A percentile compares a stretch with the other conserved stretches of the same genome.
These are phyloP conservation scores for Blastomyces silverae DNA, from an alignment of 2,329 filamentous ascomycete species.

Conservation along the genomic window DNA sequence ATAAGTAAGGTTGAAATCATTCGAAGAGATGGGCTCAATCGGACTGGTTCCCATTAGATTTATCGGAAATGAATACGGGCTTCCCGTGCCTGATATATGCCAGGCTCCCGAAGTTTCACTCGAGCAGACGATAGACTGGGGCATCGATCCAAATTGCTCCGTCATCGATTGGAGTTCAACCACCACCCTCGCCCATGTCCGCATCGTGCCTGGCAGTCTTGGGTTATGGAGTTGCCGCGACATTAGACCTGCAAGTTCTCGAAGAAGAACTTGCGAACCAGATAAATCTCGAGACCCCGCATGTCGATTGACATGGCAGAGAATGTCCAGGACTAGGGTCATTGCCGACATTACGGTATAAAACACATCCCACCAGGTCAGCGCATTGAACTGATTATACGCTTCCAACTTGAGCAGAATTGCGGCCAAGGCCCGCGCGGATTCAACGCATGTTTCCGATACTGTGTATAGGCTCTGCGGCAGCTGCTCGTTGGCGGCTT, in stretches of 20 bases:
- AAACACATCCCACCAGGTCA: constrained; percentile 10
- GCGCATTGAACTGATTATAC: constrained; percentile 5
- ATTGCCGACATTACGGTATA: constrained; percentile 7
- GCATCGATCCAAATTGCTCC: neutral
- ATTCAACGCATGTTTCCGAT: constrained; percentile 10
- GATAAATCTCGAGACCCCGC: neutral
- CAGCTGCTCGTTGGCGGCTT: neutral
- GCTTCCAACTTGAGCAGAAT: constrained; percentile 2
- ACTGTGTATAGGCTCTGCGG: constrained; percentile 5
- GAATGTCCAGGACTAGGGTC: neutral
- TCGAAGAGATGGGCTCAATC: neutral
- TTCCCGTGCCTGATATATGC: neutral
- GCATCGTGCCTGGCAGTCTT: constrained; percentile 5
- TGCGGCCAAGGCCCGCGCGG: neutral
- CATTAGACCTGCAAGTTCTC: constrained; percentile 2
- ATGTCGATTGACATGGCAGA: neutral
- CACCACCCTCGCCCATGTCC: constrained; percentile 3
- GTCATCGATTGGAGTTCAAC: neutral
- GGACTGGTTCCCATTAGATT: neutral
- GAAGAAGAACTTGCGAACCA: neutral
- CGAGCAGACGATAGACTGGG: neutral
- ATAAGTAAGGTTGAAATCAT: constrained; percentile 2
- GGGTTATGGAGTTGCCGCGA: neutral
- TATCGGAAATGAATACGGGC: constrained; percentile 5
- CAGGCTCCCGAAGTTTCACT: neutral